Base-by-base conservation (phyloP, 768 basidiomycete genomes). In the Tremella yokohamensis region DNA sequence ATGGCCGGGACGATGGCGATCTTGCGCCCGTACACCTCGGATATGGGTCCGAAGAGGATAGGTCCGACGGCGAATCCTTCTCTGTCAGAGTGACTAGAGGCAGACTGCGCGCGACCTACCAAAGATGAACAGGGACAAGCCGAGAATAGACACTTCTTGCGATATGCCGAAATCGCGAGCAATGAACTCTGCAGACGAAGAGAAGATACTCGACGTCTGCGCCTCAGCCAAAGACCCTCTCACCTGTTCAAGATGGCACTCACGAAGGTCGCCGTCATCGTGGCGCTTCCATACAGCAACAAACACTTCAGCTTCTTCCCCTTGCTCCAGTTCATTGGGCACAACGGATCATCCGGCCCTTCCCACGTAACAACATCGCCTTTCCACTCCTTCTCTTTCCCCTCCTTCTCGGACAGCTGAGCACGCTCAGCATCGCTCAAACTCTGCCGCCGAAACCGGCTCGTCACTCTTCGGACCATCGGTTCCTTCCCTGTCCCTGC, bases 231-330 rank as follows among this genome's bases (percentile, higher is more conserved):
- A 15, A 11, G 26, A 49, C 15, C 20, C 18, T 2, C 51, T 9
- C 3, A 29, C 7, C 6, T 4, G 16, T 7, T 7, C 4, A 29
- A 50, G 49, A 48, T 19, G 47, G 42, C 26, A 18, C 64, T 61
- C 18, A 76, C 73, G 49, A 77, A 76, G 0, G 76, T 75, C 16
- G 74, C 66, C 40, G 64, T 70, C 73, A 75, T 73, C 8, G 77
- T 77, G 1, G 68, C 72, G 20, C 60, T n/a, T 0, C 77, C 77
- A 47, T 68, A 66, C 1, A 77, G 53, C 45, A 72, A 45, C 1
- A 69, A 70, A 8, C 67, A 57, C 16, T 47, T 6, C 19, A 66
- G 48, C 60, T 72, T 76, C 20, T 60, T 63, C 3, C 42, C 13
- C 42, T 56, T 54, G 9, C 63, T 12, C 63, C 67, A 68, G 16